A percentile compares a stretch with the other conserved stretches of the same genome.
phyloP scores from a whole-genome alignment of 768 basidiomycete genomes.

The Suillus variegatus region DNA sequence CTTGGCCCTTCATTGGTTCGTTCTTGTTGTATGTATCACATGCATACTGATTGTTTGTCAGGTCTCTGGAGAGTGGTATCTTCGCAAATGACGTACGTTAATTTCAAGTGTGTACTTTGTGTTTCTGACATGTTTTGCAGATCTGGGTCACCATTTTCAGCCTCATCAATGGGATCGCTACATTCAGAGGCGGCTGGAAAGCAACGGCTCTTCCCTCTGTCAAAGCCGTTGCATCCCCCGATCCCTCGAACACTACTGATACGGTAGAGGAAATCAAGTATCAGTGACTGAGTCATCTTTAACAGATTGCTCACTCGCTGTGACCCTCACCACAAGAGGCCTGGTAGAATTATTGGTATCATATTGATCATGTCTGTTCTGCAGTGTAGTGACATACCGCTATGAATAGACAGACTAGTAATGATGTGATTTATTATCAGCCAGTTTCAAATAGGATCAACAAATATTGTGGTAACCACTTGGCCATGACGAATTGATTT shows the following conservation, averaged over 20 bases:
- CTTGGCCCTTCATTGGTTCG: constrained; percentile 75
- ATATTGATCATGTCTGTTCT: not conserved
- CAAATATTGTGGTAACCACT: too few relatives aligned
- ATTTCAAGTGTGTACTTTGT: not conserved
- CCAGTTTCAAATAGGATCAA: too few relatives aligned
- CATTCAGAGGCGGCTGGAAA: constrained; percentile 72
- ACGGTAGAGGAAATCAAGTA: not conserved
- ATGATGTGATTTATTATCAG: not conserved
- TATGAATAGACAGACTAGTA: not conserved
- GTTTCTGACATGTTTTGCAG: constrained; percentile 26
- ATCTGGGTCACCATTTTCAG: constrained; percentile 43
- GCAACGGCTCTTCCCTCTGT: constrained; percentile 48
- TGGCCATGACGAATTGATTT: too few relatives aligned
- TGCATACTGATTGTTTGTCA: constrained; percentile 26
- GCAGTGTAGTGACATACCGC: not conserved
- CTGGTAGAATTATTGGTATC: not conserved
- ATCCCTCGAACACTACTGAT: not conserved
- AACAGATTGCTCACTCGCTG: not conserved
- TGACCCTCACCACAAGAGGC: too few relatives aligned
- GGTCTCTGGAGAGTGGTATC: constrained; percentile 70
- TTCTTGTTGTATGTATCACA: not conserved
- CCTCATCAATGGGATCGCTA: constrained; percentile 52
- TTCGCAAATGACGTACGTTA: constrained; percentile 63
- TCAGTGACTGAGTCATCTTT: not conserved
- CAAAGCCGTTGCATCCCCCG: not conserved